These are phyloP conservation scores for Neoboletus magnificus DNA, from an alignment of 768 basidiomycete species.

Conservation along the genomic window DNA sequence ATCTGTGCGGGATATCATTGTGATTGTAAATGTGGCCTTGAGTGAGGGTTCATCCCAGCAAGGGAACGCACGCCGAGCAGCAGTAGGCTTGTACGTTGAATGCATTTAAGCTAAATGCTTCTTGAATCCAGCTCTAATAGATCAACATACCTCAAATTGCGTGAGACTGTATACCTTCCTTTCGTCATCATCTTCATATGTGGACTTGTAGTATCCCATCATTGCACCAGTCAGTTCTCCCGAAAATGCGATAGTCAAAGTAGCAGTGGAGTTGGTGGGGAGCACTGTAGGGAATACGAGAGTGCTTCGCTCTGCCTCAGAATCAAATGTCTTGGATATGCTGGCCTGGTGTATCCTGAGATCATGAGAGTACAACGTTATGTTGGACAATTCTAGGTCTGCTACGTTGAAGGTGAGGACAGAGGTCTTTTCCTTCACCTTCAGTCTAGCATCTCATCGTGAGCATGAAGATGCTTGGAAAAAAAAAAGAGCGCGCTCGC, in stretches of 20 bases:
- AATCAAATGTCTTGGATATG: constrained; percentile 51
- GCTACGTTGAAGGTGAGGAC: constrained; percentile 63
- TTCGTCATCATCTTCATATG: constrained; percentile 60
- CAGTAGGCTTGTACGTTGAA: constrained; percentile 58
- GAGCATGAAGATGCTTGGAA: background rate
- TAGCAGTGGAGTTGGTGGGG: constrained; percentile 66
- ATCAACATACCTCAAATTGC: constrained; percentile 70
- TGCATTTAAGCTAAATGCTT: background rate
- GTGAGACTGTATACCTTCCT: constrained; percentile 75
- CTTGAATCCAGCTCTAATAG: background rate
- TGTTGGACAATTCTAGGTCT: constrained; percentile 54
- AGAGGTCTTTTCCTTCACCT: constrained; percentile 59
- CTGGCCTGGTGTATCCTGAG: constrained; percentile 46
- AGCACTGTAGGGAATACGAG: constrained; percentile 56
- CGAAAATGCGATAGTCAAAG: constrained; percentile 67
- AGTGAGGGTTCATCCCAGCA: constrained; percentile 93
- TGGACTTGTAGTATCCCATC: constrained; percentile 80
- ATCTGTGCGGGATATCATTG: constrained; percentile 72
- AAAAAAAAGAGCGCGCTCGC: constrained; percentile 36
- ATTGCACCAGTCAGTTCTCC: constrained; percentile 66
- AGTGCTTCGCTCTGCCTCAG: constrained; percentile 59
- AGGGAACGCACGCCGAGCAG: constrained; percentile 78
- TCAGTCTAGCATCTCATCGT: constrained; percentile 43
- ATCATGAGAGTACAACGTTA: constrained; percentile 55
- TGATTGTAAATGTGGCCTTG: constrained; percentile 79